phyloP scores from a whole-genome alignment of 164 flowering plant genomes.

The Sextonia rubra region DNA sequence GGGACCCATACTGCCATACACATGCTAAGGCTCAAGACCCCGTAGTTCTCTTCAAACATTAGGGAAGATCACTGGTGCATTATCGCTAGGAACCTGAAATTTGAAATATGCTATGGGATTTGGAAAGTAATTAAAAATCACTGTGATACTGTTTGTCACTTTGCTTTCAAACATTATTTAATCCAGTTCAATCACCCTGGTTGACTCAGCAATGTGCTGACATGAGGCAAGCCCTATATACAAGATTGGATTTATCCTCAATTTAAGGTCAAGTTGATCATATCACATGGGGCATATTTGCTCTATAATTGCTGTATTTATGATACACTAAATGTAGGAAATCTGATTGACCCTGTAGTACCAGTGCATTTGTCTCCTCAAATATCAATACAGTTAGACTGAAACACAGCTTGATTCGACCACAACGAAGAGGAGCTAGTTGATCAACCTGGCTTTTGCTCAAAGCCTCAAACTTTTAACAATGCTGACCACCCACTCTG shows the following conservation, averaged over 20 bases:
- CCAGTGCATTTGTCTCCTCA: neutral
- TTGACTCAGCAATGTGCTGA: neutral
- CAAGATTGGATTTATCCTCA: neutral
- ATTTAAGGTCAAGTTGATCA: neutral
- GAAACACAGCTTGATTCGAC: no score
- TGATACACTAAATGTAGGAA: neutral
- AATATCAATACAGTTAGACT: no score
- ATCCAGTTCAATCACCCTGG: neutral
- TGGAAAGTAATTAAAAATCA: neutral
- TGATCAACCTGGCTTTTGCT: neutral
- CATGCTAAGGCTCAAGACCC: no score
- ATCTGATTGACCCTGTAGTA: neutral
- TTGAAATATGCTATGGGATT: no score
- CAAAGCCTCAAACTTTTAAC: neutral
- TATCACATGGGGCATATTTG: neutral
- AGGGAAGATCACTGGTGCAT: no score
- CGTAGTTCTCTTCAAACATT: no score
- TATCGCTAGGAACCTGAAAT: no score
- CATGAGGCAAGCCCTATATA: no score
- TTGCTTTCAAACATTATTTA: neutral
- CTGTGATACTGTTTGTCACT: neutral
- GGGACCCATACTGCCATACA: no score
- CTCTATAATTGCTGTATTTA: neutral
- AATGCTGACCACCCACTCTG: neutral
- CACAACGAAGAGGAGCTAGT: neutral